phyloP scores from a whole-genome alignment of 305 asterid genomes.

The Plantago rigida region DNA sequence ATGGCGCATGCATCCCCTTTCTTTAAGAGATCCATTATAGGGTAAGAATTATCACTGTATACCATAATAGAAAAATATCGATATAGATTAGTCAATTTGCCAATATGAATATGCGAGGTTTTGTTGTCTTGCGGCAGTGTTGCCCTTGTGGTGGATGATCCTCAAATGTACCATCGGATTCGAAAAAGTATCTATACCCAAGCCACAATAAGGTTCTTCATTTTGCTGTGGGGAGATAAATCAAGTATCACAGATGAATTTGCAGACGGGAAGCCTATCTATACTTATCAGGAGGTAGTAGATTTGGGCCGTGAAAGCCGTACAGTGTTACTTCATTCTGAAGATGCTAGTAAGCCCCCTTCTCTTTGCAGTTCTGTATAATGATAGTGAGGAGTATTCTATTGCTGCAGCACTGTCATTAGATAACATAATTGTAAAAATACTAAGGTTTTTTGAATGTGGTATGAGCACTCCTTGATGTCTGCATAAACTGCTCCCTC shows the following conservation, averaged over 20 bases:
- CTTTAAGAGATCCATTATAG: no score
- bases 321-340: conserved; percentile 42
- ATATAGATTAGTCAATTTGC: neutral
- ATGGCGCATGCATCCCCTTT: neutral
- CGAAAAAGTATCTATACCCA: conserved; percentile 41
- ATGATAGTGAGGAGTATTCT: neutral
- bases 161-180: conserved; percentile 54
- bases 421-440: neutral
- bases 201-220: conserved; percentile 51
- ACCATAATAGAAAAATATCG: no score
- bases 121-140: conserved; percentile 47
- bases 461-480: neutral
- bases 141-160: conserved; percentile 83
- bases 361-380: conserved; percentile 13
- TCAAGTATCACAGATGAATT: conserved; percentile 44
- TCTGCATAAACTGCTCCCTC: neutral
- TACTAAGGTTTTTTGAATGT: neutral
- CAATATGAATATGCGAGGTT: conserved; percentile 13
- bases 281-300: conserved; percentile 61
- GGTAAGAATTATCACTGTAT: no score
- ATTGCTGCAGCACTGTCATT: neutral
- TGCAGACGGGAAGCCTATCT: conserved; percentile 41
- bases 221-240: conserved; percentile 87
- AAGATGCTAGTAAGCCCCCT: conserved; percentile 64
- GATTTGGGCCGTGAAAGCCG: conserved; percentile 62